Evolutionary conservation across 148 eudicot species (phyloP), one percentile per base, ranked within the genome.

Genomic region (Bassia scoparia): DNA sequence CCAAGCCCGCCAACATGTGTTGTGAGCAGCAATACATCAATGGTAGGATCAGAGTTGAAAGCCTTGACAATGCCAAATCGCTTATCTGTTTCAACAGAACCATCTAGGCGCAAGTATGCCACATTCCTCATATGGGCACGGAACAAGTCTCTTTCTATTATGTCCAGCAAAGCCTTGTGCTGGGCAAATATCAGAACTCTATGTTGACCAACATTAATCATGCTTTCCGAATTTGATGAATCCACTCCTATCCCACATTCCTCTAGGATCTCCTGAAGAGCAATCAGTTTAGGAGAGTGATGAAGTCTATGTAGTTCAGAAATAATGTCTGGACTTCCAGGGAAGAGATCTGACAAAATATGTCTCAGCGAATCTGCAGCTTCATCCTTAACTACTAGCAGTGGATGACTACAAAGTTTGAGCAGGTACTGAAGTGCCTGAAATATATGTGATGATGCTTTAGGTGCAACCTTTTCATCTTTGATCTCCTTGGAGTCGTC

Each of bases 111-210:
- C 81, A 96, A 81, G 84, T 92, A 96, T 10, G 97, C 88, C 60
- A 96, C 89, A 74, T 88, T 95, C 82, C 86, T 92, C 99, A 95
- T 95, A 78, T 95, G 96, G 23, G 82, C 69, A 16, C 84, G 96
- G 72, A 95, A 95, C 64, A 95, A 78, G 82, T 95, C 99, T 77
- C 79, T 88, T 74, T 95, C 99, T 61, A 95, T 95, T 61, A 92
- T 80, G 83, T 95, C 97, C 74, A 95, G 78, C 29, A 95, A 78
- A 72, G 97, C 99, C 95, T 92, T 90, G 77, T 96, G 97, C 79
- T 96, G 99, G 34, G 97, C 99, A 86, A 96, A 96, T 72, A 96
- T 92, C 87, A 96, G 81, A 68, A 96, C 96, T 83, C 99, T 86
- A 79, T 96, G 99, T 76, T 96, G 96, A 61, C 96, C 99, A 82